Evolutionary conservation across 306 rosid genomes (phyloP).

Genomic region (Cicer bijugum): DNA sequence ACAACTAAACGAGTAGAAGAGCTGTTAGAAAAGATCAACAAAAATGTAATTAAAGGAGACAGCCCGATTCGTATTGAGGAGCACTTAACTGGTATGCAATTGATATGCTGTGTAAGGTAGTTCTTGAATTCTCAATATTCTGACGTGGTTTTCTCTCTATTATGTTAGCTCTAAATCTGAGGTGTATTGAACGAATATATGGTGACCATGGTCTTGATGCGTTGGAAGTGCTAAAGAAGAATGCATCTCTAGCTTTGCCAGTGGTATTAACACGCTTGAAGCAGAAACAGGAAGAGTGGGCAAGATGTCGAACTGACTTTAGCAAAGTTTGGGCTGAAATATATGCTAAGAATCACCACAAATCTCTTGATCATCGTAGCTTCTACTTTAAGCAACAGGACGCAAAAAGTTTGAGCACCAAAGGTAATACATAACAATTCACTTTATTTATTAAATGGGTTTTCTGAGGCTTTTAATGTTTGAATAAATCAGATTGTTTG

Average conservation of each 20-base stretch:
- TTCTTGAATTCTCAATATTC: constrained; percentile 42
- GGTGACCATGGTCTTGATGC: constrained; percentile 99
- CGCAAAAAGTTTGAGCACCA: constrained; percentile 88
- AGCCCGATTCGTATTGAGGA: constrained; percentile 77
- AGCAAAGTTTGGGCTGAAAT: constrained; percentile 96
- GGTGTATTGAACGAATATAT: constrained; percentile 95
- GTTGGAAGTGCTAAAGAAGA: constrained; percentile 89
- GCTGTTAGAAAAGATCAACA: constrained; percentile 80
- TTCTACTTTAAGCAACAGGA: constrained; percentile 99
- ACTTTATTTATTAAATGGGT: constrained; percentile 14
- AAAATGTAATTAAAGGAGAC: constrained; percentile 69
- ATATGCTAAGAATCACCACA: constrained; percentile 91
- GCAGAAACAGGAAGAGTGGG: constrained; percentile 99
- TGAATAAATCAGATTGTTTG: constrained; percentile 8
- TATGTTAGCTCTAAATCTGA: constrained; percentile 74
- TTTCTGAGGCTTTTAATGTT: constrained; percentile 34
- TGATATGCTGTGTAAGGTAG: constrained; percentile 31
- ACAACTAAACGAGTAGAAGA: constrained; percentile 91
- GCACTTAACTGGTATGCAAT: constrained; percentile 80
- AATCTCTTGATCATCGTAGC: constrained; percentile 97
- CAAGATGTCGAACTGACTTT: constrained; percentile 84
- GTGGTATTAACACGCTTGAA: constrained; percentile 89
- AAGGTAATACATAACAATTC: constrained; percentile 59
- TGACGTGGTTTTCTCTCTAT: constrained; percentile 39
- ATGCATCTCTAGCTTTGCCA: constrained; percentile 85